These are phyloP conservation scores for Juncus inflexus DNA, from an alignment of 176 grass and related monocot species.

Conservation along the genomic window DNA sequence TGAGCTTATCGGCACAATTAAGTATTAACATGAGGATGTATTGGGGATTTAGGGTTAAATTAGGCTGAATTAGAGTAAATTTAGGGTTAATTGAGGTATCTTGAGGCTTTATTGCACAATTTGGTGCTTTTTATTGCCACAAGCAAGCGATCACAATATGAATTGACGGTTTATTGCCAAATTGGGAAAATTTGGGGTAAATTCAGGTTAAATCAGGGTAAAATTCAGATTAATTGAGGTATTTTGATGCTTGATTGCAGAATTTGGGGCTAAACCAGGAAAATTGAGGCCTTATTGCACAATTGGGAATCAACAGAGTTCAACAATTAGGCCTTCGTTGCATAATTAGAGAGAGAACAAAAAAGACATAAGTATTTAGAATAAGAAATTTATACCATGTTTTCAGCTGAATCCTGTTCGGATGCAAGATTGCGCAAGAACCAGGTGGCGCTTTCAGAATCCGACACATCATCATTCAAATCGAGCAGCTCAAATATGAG, in stretches of 20 bases:
- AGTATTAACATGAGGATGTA: too few species aligned
- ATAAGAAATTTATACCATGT: slow-evolving; percentile 38
- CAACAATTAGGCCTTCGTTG: neutral
- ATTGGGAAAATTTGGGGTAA: too few species aligned
- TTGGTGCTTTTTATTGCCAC: too few species aligned
- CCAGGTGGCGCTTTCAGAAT: slow-evolving; percentile 66
- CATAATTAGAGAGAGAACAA: slow-evolving; percentile 13
- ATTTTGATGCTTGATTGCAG: neutral
- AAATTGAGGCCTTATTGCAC: neutral
- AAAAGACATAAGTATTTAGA: neutral
- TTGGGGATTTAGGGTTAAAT: too few species aligned
- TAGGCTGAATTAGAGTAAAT: too few species aligned
- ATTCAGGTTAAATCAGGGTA: too few species aligned
- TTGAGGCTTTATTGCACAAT: too few species aligned
- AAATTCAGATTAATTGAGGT: neutral
- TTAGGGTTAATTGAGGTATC: too few species aligned
- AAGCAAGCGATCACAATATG: too few species aligned
- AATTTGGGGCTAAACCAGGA: too few species aligned
- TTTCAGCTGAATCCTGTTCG: slow-evolving; percentile 72
- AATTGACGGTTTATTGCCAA: too few species aligned
- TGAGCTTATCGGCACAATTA: too few species aligned
- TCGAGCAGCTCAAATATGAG: slow-evolving; percentile 90
- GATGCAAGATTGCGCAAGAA: slow-evolving; percentile 73
- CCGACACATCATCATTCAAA: slow-evolving; percentile 68
- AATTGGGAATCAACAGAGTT: neutral